Percentiles rank a stretch among this genome's conserved stretches.
These are phyloP conservation scores for Phanerodontia chrysosporium DNA, from an alignment of 768 basidiomycete genomes.

Conservation along the genomic window DNA sequence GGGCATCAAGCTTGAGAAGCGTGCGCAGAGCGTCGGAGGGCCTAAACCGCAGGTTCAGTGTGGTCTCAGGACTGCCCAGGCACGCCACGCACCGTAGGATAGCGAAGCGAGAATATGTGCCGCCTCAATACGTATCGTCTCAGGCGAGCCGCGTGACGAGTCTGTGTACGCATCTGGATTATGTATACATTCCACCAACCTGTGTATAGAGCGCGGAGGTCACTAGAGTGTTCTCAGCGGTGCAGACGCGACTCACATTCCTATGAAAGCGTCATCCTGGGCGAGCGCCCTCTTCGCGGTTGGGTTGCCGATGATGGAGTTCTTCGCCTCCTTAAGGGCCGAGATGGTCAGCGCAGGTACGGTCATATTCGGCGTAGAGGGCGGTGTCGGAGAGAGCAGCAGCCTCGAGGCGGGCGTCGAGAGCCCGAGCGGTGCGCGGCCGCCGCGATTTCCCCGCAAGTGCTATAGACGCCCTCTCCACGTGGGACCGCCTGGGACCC, in stretches of 20 bases:
- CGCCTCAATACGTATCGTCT: slow-evolving; percentile 63
- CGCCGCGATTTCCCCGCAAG: neutral
- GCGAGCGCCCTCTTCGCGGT: slow-evolving; percentile 61
- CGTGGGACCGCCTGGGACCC: slow-evolving; percentile 3
- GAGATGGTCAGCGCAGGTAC: slow-evolving; percentile 26
- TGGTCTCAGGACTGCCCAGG: neutral
- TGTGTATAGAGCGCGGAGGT: slow-evolving; percentile 23
- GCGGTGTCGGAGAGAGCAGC: neutral
- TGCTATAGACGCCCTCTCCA: neutral
- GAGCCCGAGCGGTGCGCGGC: neutral
- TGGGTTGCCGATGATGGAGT: slow-evolving; percentile 76
- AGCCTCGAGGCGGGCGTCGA: neutral
- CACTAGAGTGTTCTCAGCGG: neutral
- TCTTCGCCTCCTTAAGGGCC: slow-evolving; percentile 65
- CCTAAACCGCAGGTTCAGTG: slow-evolving; percentile 27
- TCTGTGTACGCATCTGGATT: slow-evolving; percentile 28
- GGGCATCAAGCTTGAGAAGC: slow-evolving; percentile 54
- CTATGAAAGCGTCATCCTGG: slow-evolving; percentile 51
- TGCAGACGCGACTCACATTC: slow-evolving; percentile 37
- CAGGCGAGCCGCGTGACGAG: slow-evolving; percentile 35
- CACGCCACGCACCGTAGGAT: slow-evolving; percentile 49
- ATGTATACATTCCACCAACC: slow-evolving; percentile 61
- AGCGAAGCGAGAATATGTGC: slow-evolving; percentile 73
- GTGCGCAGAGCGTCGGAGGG: slow-evolving; percentile 57
- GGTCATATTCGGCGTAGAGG: slow-evolving; percentile 20